These are phyloP conservation scores for Glycyrrhiza uralensis DNA, from an alignment of 306 rosid species.

Conservation along the genomic window DNA sequence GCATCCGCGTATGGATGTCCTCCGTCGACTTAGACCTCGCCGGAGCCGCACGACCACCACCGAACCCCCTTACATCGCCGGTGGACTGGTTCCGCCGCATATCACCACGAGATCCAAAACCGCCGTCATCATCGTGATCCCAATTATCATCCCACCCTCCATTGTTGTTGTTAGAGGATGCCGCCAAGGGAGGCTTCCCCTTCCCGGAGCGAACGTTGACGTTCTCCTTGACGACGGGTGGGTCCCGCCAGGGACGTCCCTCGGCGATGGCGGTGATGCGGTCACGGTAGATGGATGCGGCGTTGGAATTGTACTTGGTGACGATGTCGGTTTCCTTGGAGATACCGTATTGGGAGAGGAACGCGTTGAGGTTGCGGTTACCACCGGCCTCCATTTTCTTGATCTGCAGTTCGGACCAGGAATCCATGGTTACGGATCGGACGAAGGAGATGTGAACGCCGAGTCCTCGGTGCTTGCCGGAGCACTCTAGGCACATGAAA, in stretches of 20 bases:
- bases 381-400: slow-evolving; percentile 98
- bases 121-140: slow-evolving; percentile 75
- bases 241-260: slow-evolving; percentile 91
- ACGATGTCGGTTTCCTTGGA: slow-evolving; percentile 81
- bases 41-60: slow-evolving; percentile 34
- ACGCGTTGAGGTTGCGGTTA: slow-evolving; percentile 72
- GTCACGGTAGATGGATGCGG: slow-evolving; percentile 77
- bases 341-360: slow-evolving; percentile 71
- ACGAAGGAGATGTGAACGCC: slow-evolving; percentile 99
- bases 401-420: slow-evolving; percentile 98
- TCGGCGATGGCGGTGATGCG: slow-evolving; percentile 92
- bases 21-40: slow-evolving; percentile 76
- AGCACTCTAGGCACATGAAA: slow-evolving; percentile 97
- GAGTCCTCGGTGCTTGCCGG: slow-evolving; percentile 98
- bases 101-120: slow-evolving; percentile 54
- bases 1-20: slow-evolving; percentile 65
- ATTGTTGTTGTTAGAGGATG: not conserved
- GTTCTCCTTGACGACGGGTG: slow-evolving; percentile 72
- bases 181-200: slow-evolving; percentile 66
- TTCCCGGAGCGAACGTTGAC: slow-evolving; percentile 32
- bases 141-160: slow-evolving; percentile 93
- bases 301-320: slow-evolving; percentile 80
- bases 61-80: slow-evolving; percentile 61
- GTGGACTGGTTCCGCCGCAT: slow-evolving; percentile 74
- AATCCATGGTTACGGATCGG: slow-evolving; percentile 97